Base-by-base conservation (phyloP, 2,329 filamentous ascomycete genomes). In the Aspergillus floridensis region DNA sequence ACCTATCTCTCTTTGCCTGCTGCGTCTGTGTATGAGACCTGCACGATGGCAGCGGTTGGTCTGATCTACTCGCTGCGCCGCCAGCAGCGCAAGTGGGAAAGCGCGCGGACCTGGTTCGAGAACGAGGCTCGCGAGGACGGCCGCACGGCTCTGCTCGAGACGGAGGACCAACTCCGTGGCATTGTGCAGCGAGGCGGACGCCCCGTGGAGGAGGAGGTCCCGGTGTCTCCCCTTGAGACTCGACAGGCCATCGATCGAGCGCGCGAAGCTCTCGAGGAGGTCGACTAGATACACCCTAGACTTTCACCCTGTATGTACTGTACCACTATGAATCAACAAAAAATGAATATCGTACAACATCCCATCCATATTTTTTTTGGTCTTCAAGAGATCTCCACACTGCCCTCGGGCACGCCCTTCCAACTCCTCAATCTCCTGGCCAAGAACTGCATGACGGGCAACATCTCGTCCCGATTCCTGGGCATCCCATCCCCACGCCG, bases 371-470 rank as follows among this genome's bases (percentile, higher is more conserved):
- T 29, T 24, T 16, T 29, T 47, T 44, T 35, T 35, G 32, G 32
- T 35, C 4, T 8, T 44, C 38, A 67, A 48, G 68, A 68, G 65
- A 81, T 66, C 63, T 81, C 78, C 38, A 80, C 67, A 66, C 75
- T 77, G 2, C 76, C 79, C 63, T 78, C 77, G 0, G 77, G 79
- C 46, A 80, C 77, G 32, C 79, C 79, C 56, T 75, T 71, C 59
- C 73, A 71, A 69, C 78, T 81, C 59, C 72, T 71, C 60, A 81
- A 65, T 52, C 75, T 68, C 38, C 76, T 68, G 22, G 76, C 77
- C 66, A 81, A 84, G 72, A 88, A 97, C 70, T 89, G 86, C 92
- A 97, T 97, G 61, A 97, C 84, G 0, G 93, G 92, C 68, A 93
- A 71, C 83, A 96, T 93, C 81, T 98, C 93, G 11, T 96, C 92